Conservation (phyloP, 2,329 filamentous ascomycete species). For the Talaromyces pinophilus region DNA sequence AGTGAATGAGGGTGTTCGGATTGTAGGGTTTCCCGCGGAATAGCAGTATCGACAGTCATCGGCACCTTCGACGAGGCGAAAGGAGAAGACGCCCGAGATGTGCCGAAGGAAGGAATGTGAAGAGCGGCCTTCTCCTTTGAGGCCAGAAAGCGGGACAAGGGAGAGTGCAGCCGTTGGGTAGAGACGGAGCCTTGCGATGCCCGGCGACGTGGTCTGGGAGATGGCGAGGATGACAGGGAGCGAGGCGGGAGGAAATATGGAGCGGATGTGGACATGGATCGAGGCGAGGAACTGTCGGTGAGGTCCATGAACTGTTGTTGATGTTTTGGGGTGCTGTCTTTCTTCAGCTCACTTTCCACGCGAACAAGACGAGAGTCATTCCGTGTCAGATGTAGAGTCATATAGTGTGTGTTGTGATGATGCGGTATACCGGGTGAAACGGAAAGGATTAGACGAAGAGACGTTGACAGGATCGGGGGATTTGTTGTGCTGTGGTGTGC, state of each 20-base stretch:
- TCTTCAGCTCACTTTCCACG: slow-evolving; percentile 7
- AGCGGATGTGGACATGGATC: slow-evolving; percentile 8
- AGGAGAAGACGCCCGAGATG: neutral
- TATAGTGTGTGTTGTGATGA: neutral
- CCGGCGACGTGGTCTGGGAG: slow-evolving; percentile 19
- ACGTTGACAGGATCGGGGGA: neutral
- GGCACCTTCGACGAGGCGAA: neutral
- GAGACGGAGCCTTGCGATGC: slow-evolving; percentile 21
- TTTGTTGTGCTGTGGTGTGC: neutral
- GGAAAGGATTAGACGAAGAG: neutral
- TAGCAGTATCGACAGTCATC: slow-evolving; percentile 17
- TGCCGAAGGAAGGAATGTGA: slow-evolving; percentile 4
- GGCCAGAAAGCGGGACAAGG: slow-evolving; percentile 18
- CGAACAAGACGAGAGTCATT: slow-evolving; percentile 11
- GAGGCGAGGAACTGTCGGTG: slow-evolving; percentile 4
- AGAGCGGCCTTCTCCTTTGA: slow-evolving; percentile 20
- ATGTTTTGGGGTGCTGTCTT: slow-evolving; percentile 4
- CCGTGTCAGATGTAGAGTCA: slow-evolving; percentile 11
- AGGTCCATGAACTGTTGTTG: slow-evolving; percentile 5
- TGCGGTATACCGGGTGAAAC: neutral
- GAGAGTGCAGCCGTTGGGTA: slow-evolving; percentile 14
- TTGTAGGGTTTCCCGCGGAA: slow-evolving; percentile 9
- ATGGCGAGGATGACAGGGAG: slow-evolving; percentile 16
- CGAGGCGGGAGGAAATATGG: slow-evolving; percentile 14
- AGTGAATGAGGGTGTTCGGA: slow-evolving; percentile 38